A percentile compares a stretch with the other conserved stretches of the same genome.
phyloP scores from a whole-genome alignment of 768 basidiomycete genomes.

The Pisolithus tinctorius region DNA sequence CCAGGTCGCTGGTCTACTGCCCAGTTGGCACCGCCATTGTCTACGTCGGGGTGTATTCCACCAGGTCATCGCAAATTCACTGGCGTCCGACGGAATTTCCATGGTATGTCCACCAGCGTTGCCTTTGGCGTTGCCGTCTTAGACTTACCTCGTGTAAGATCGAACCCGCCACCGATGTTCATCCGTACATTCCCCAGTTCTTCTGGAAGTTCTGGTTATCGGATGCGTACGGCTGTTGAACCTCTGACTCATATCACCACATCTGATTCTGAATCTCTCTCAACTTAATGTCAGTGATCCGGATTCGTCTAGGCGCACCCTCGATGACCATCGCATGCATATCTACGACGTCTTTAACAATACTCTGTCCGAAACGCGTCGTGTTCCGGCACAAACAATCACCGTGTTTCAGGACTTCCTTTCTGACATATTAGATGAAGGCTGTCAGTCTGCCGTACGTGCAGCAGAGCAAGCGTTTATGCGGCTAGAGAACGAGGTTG shows the following conservation, averaged over 20 bases:
- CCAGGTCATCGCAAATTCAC: no score
- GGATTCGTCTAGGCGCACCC: slow-evolving; percentile 23
- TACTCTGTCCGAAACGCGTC: slow-evolving; percentile 38
- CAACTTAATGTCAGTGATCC: slow-evolving; percentile 13
- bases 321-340: slow-evolving; percentile 38
- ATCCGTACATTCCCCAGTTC: slow-evolving; percentile 40
- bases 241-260: not conserved
- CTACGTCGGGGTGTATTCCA: no score
- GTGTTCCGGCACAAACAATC: slow-evolving; percentile 26
- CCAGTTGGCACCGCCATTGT: no score
- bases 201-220: slow-evolving; percentile 47
- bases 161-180: slow-evolving; percentile 13
- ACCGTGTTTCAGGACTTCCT: slow-evolving; percentile 41
- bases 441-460: slow-evolving; percentile 30
- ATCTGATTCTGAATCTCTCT: not conserved
- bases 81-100: no score
- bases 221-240: slow-evolving; percentile 20
- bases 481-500: slow-evolving; percentile 37
- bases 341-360: slow-evolving; percentile 49
- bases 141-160: not conserved
- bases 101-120: no score
- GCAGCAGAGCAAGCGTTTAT: slow-evolving; percentile 40
- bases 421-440: slow-evolving; percentile 25
- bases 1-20: no score
- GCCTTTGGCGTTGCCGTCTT: no score